These are phyloP conservation scores for Thelonectria blattea DNA, from an alignment of 2,329 filamentous ascomycete species.

Conservation along the genomic window DNA sequence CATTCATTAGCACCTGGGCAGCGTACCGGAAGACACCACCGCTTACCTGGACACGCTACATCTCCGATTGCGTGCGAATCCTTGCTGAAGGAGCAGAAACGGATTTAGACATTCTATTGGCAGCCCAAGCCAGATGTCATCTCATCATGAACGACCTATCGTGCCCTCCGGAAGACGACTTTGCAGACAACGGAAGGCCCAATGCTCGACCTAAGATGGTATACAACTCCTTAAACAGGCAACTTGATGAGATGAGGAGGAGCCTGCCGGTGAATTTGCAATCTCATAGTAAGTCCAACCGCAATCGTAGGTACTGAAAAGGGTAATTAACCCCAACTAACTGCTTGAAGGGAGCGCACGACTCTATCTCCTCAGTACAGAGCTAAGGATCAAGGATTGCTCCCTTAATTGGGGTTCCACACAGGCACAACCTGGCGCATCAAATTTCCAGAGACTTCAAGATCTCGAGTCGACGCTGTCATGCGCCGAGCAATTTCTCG, in stretches of 20 bases:
- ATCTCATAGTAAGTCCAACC: conserved; percentile 2
- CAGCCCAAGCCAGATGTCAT: conserved; percentile 23
- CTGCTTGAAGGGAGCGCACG: not conserved
- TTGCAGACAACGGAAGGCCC: not conserved
- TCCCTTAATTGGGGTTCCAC: conserved; percentile 1
- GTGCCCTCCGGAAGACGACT: not conserved
- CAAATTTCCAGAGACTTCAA: conserved; percentile 14
- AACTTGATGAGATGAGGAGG: conserved; percentile 12
- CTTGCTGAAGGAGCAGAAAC: conserved; percentile 39
- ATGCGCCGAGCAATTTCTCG: conserved; percentile 16
- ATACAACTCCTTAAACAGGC: conserved; percentile 5
- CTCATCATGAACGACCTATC: conserved; percentile 18
- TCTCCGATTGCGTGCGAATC: conserved; percentile 59
- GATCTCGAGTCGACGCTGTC: conserved; percentile 19
- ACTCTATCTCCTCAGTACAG: conserved; percentile 14
- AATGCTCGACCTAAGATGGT: conserved; percentile 3
- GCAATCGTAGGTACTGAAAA: too few species aligned
- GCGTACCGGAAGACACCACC: conserved; percentile 43
- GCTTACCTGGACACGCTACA: conserved; percentile 59
- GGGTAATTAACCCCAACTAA: not conserved
- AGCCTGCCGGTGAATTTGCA: not conserved
- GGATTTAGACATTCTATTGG: conserved; percentile 11
- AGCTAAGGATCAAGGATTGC: conserved; percentile 22
- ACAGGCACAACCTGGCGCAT: not conserved
- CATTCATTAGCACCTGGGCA: conserved; percentile 33